phyloP scores from a whole-genome alignment of 1,139 yeast species.

The Candida mesenterica region DNA sequence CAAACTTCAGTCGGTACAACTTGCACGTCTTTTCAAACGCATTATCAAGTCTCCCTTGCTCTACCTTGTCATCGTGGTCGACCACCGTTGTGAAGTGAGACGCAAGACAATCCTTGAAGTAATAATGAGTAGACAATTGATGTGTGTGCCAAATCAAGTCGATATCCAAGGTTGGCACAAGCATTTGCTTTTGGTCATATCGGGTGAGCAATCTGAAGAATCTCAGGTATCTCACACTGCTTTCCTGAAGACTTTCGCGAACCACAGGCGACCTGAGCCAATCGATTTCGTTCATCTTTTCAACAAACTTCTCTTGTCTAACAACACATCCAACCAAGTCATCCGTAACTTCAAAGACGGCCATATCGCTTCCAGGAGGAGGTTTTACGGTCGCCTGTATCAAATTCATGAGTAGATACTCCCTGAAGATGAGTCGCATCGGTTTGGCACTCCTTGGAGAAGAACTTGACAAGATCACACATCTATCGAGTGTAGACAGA shows the following conservation, averaged over 20 bases:
- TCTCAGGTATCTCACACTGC: slow-evolving; percentile 23
- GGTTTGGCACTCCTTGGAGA: slow-evolving; percentile 1
- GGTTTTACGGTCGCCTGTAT: not conserved
- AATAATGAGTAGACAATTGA: slow-evolving; percentile 26
- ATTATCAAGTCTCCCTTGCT: slow-evolving; percentile 19
- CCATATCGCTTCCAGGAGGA: not conserved
- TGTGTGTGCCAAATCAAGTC: slow-evolving; percentile 44
- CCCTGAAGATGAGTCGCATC: not conserved
- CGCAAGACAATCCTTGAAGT: slow-evolving; percentile 20
- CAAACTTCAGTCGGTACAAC: slow-evolving; percentile 17
- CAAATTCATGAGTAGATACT: not conserved
- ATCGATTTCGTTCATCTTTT: slow-evolving; percentile 28
- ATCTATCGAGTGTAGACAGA: not conserved
- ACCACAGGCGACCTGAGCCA: slow-evolving; percentile 28
- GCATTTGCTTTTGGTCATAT: slow-evolving; percentile 6
- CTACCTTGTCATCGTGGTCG: slow-evolving; percentile 32
- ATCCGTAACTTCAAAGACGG: slow-evolving; percentile 19
- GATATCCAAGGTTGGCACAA: slow-evolving; percentile 40
- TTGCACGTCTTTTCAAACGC: slow-evolving; percentile 22
- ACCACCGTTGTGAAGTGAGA: slow-evolving; percentile 13
- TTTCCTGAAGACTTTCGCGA: slow-evolving; percentile 18
- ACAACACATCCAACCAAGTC: slow-evolving; percentile 32
- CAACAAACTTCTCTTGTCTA: slow-evolving; percentile 33
- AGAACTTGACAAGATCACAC: not conserved
- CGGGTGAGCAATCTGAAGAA: slow-evolving; percentile 16